Percentiles rank a stretch among this genome's conserved stretches.
These are phyloP conservation scores for Aspergillus carbonarius DNA, from an alignment of 2,329 filamentous ascomycete genomes.

Conservation along the genomic window DNA sequence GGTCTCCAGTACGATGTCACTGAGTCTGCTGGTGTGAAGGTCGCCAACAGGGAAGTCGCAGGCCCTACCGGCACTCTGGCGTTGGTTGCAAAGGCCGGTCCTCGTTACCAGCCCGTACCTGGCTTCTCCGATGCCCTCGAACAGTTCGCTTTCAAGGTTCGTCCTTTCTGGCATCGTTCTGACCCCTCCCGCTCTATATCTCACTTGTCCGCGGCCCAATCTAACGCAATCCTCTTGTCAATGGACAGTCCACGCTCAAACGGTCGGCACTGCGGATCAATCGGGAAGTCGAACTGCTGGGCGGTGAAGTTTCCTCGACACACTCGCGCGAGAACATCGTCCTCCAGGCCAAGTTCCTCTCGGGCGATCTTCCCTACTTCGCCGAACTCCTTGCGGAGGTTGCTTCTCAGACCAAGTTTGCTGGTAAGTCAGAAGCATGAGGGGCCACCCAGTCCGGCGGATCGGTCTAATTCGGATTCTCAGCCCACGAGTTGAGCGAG, in stretches of 20 bases:
- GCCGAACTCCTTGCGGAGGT: constrained; percentile 93
- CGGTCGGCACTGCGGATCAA: constrained; percentile 89
- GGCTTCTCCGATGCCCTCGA: constrained; percentile 87
- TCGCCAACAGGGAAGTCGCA: constrained; percentile 84
- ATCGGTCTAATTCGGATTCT: constrained; percentile 17
- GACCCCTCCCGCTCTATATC: neutral
- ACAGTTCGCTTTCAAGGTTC: constrained; percentile 96
- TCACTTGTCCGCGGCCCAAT: neutral
- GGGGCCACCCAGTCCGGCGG: neutral
- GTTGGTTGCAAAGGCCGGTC: constrained; percentile 90
- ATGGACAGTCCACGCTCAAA: constrained; percentile 72
- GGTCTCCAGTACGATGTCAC: constrained; percentile 84
- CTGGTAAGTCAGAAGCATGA: constrained; percentile 49
- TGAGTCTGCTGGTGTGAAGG: constrained; percentile 84
- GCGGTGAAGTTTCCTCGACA: constrained; percentile 81
- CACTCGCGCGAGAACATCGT: constrained; percentile 93
- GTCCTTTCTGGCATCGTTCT: constrained; percentile 28
- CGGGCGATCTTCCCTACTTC: constrained; percentile 95
- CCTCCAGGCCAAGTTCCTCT: constrained; percentile 90
- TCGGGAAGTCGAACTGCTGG: constrained; percentile 92
- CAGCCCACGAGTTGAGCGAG: constrained; percentile 88
- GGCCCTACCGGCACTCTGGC: constrained; percentile 89
- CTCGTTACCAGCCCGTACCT: constrained; percentile 85
- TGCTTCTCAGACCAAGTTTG: constrained; percentile 82
- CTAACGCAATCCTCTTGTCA: constrained; percentile 16